These are phyloP conservation scores for Nicotiana paniculata DNA, from an alignment of 257 asterid genomes.

Conservation along the genomic window DNA sequence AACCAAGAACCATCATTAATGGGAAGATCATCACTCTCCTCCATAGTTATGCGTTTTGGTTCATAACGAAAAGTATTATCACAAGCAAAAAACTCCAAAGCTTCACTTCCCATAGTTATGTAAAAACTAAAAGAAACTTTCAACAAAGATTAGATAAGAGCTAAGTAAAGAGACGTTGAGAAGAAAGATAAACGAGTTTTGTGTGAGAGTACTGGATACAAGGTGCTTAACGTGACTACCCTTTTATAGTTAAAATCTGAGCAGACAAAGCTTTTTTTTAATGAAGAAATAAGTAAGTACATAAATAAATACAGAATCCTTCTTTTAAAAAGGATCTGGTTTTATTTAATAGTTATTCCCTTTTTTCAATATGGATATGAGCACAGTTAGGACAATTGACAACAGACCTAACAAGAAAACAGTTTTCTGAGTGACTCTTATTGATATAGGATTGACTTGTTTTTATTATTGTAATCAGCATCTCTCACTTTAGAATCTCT, in stretches of 20 bases:
- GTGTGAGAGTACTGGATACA: background rate
- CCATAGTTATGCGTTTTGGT: conserved; percentile 11
- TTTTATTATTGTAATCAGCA: background rate
- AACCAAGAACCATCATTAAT: conserved; percentile 54
- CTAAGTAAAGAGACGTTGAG: background rate
- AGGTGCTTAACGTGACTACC: background rate
- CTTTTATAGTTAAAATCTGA: background rate
- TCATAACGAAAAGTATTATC: conserved; percentile 19
- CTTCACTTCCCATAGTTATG: conserved; percentile 55
- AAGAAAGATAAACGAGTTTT: background rate
- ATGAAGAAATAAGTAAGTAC: no score
- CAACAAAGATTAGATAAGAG: background rate
- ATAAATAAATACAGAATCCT: background rate
- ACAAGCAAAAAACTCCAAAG: conserved; percentile 45
- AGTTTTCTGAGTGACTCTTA: background rate
- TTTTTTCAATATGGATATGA: background rate
- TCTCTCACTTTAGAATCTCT: background rate
- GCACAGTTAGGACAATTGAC: conserved; percentile 8
- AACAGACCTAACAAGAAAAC: background rate
- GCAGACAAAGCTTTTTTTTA: background rate
- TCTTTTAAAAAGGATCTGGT: background rate
- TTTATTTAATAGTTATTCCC: background rate
- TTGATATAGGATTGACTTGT: background rate
- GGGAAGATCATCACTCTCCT: conserved; percentile 19
- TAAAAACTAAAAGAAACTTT: background rate